phyloP scores from a whole-genome alignment of 495 filamentous ascomycete species.

The Achaetomiella virescens region DNA sequence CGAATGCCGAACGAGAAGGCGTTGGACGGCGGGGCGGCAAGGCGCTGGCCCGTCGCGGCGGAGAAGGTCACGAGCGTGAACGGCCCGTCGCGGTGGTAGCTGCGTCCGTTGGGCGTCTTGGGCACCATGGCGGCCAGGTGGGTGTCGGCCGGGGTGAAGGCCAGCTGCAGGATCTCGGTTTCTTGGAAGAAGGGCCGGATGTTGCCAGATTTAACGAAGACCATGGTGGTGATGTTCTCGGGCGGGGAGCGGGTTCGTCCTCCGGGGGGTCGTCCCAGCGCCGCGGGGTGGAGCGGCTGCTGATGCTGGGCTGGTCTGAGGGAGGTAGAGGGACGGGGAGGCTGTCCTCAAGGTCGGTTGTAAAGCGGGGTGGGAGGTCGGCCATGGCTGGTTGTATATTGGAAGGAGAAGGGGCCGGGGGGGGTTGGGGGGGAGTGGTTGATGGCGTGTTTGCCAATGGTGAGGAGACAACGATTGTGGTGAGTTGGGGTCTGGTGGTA shows the following conservation, averaged over 20 bases:
- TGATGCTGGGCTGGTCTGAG: background rate
- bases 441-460: no score
- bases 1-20: background rate
- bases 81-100: background rate
- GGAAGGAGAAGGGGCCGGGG: background rate
- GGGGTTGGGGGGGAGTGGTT: background rate
- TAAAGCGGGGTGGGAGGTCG: conserved; percentile 1
- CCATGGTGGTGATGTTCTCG: conserved; percentile 14
- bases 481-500: no score
- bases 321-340: background rate
- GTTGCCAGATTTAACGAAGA: conserved; percentile 10
- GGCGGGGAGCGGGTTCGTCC: conserved; percentile 3
- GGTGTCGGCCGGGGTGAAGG: conserved; percentile 11
- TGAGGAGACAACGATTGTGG: no score
- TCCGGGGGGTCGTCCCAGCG: conserved; percentile 27
- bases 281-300: background rate
- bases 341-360: conserved; percentile 2
- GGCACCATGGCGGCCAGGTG: conserved; percentile 16
- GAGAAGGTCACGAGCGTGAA: conserved; percentile 3
- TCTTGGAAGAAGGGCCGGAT: background rate
- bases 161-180: conserved; percentile 12
- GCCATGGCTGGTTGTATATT: background rate
- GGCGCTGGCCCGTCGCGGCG: background rate
- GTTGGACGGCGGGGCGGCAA: background rate
- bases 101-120: background rate